phyloP scores from a whole-genome alignment of 2,329 filamentous ascomycete genomes.

The Bimuria novae-zelandiae region DNA sequence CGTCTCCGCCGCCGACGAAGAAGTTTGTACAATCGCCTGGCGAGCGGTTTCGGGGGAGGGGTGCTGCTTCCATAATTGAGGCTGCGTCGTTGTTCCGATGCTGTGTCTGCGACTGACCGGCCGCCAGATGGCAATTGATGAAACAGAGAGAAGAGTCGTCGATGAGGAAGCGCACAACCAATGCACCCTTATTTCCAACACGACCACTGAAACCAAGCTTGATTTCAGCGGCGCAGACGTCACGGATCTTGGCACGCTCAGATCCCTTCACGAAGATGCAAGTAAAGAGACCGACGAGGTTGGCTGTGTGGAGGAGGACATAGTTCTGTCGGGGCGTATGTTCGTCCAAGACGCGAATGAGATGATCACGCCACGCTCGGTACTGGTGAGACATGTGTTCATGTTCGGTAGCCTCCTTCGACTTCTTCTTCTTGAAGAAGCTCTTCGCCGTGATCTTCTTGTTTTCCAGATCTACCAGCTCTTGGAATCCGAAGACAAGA shows the following conservation, averaged over 20 bases:
- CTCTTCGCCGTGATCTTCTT: conserved; percentile 97
- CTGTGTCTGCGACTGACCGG: conserved; percentile 87
- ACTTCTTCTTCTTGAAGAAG: conserved; percentile 76
- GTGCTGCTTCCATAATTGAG: conserved; percentile 78
- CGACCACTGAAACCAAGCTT: conserved; percentile 95
- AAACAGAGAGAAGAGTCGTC: conserved; percentile 96
- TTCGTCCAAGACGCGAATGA: conserved; percentile 81
- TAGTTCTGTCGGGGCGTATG: conserved; percentile 81
- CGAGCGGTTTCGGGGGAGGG: conserved; percentile 75
- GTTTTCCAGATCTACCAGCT: conserved; percentile 96
- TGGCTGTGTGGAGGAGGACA: conserved; percentile 83
- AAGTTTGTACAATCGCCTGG: conserved; percentile 70
- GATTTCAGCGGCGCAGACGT: conserved; percentile 79
- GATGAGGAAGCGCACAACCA: conserved; percentile 87
- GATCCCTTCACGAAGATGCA: conserved; percentile 91
- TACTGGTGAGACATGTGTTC: conserved; percentile 97
- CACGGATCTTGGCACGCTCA: conserved; percentile 74
- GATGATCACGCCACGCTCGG: conserved; percentile 91
- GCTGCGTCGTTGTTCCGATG: conserved; percentile 92
- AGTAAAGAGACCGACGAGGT: conserved; percentile 91
- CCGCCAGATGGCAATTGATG: conserved; percentile 95
- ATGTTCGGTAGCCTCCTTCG: conserved; percentile 81
- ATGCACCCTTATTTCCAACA: conserved; percentile 95
- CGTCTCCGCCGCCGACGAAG: conserved; percentile 91
- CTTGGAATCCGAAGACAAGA: conserved; percentile 94